Percentiles rank a stretch among this genome's conserved stretches.
Conservation (phyloP, 2,329 filamentous ascomycete species). For the Mycocentrospora acerina region DNA sequence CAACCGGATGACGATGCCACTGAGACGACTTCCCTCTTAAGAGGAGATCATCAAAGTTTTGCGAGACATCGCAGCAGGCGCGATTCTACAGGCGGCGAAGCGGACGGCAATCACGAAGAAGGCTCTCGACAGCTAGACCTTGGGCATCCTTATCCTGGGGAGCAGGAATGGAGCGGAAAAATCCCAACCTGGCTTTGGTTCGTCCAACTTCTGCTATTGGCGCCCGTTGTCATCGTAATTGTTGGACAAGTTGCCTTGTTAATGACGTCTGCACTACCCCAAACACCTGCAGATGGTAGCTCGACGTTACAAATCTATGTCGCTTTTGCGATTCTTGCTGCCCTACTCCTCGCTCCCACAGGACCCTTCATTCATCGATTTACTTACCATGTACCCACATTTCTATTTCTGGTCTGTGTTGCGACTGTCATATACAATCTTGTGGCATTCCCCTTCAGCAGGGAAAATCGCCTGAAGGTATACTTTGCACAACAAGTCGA, state of each 20-base stretch:
- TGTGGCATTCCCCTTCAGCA: conserved; percentile 82
- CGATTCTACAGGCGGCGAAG: conserved; percentile 41
- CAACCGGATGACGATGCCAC: conserved; percentile 47
- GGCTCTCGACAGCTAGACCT: conserved; percentile 36
- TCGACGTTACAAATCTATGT: conserved; percentile 71
- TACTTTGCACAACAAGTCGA: conserved; percentile 84
- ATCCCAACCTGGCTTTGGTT: conserved; percentile 86
- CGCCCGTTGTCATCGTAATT: conserved; percentile 75
- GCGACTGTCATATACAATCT: conserved; percentile 85
- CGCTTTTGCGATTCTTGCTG: conserved; percentile 65
- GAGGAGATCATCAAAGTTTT: conserved; percentile 56
- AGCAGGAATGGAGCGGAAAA: conserved; percentile 82
- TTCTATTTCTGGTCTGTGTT: conserved; percentile 71
- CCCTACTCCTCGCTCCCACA: conserved; percentile 73
- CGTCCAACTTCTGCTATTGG: conserved; percentile 78
- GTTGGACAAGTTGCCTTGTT: conserved; percentile 75
- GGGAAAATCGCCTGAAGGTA: conserved; percentile 76
- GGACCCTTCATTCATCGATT: conserved; percentile 86
- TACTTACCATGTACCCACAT: conserved; percentile 76
- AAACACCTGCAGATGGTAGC: conserved; percentile 84
- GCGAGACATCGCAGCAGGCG: conserved; percentile 51
- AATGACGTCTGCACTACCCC: conserved; percentile 69
- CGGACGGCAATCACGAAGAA: conserved; percentile 36
- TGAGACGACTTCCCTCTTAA: conserved; percentile 60
- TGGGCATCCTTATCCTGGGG: conserved; percentile 58